Evolutionary conservation across 2,329 filamentous ascomycete species (phyloP), one percentile per base, ranked within the genome.

Genomic region (Phaeomoniella chlamydospora): DNA sequence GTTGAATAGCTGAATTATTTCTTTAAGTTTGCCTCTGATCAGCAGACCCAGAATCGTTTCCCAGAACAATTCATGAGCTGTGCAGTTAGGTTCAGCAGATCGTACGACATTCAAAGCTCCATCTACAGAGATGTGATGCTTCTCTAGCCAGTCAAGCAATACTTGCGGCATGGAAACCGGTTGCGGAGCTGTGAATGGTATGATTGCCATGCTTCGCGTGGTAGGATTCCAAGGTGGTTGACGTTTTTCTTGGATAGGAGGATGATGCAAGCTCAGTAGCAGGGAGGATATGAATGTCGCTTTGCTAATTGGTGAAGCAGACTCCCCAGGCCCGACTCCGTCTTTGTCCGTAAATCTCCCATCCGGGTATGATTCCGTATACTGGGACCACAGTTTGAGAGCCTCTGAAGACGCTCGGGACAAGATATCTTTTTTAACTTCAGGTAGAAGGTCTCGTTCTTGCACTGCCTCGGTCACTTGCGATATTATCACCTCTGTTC

Each of bases 31-130:
- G 30, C 87, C 88, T 33, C 86, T 80, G 16, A 93, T 64, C 15
- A 87, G 65, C 11, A 76, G 67, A 37, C 74, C 73, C 46, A 79
- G 81, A n/a, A 94, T 64, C 1, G 76, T 76, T 50, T 87, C 82
- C 88, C 88, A 96, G 58, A 85, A 96, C 22, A 80, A 65, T 16
- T 68, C 64, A 49, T 90, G 82, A 31, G 75, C 74, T 2, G 84
- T 80, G 15, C 86, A 83, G 40, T 81, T 81, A 1, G 82, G 81
- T 32, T 68, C 67, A 45, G 76, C 60, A 17, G 67, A 65, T 42
- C 72, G 62, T 15, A 94, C 68, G 3, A 75, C 65, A 26, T 74
- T 64, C 15, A 81, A 62, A 48, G 87, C 80, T 35, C 74, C 68
- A 2, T 70, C 68, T 47, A 81, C 81, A 16, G 79, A 69, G 42